Evolutionary conservation across 2,329 filamentous ascomycete species (phyloP).

Genomic region (Trichoderma oligosporum): DNA sequence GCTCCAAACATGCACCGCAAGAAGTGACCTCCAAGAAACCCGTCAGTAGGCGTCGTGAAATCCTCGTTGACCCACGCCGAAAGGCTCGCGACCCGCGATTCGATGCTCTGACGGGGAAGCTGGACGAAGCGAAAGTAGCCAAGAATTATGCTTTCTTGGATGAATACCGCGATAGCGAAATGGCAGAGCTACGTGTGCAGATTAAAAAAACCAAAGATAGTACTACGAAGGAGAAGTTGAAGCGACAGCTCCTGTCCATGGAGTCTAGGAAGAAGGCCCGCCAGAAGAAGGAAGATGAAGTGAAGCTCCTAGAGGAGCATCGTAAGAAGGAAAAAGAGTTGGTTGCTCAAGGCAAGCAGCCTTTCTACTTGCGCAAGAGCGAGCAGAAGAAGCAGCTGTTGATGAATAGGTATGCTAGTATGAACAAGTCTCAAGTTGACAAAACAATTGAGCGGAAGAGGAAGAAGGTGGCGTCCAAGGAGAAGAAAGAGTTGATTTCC

Average conservation of each 20-base stretch:
- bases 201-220: slow-evolving; percentile 64
- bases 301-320: slow-evolving; percentile 69
- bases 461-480: slow-evolving; percentile 84
- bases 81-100: slow-evolving; percentile 85
- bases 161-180: slow-evolving; percentile 80
- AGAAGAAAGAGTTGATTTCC: slow-evolving; percentile 67
- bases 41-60: slow-evolving; percentile 75
- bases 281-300: slow-evolving; percentile 64
- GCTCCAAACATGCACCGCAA: slow-evolving; percentile 85
- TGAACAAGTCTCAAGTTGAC: slow-evolving; percentile 83
- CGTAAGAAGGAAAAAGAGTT: slow-evolving; percentile 77
- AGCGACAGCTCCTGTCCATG: slow-evolving; percentile 71
- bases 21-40: slow-evolving; percentile 78
- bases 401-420: slow-evolving; percentile 71
- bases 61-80: slow-evolving; percentile 54
- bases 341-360: slow-evolving; percentile 82
- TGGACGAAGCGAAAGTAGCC: slow-evolving; percentile 57
- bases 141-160: slow-evolving; percentile 85
- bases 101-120: slow-evolving; percentile 56
- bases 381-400: slow-evolving; percentile 86
- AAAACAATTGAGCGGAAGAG: slow-evolving; percentile 79
- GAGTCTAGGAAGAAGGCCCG: slow-evolving; percentile 72
- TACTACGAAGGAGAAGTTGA: slow-evolving; percentile 63
- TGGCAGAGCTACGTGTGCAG: slow-evolving; percentile 65
- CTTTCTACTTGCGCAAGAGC: slow-evolving; percentile 88